These are phyloP conservation scores for Fusarium denticulatum DNA, from an alignment of 2,329 filamentous ascomycete genomes.

Conservation along the genomic window DNA sequence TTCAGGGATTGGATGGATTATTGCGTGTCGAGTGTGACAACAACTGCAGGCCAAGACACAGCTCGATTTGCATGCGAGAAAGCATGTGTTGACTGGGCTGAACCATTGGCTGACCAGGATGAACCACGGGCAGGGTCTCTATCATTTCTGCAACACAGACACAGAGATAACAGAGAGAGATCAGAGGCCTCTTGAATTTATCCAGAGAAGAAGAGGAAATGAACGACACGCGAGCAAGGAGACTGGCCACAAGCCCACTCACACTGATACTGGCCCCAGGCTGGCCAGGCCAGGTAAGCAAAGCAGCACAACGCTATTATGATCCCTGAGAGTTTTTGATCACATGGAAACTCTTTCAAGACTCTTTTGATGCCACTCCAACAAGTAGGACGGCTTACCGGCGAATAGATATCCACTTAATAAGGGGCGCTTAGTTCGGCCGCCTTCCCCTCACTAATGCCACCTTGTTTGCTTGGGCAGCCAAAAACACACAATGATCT, in stretches of 20 bases:
- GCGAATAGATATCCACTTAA: conserved; percentile 33
- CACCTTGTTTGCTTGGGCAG: conserved; percentile 42
- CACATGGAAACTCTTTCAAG: conserved; percentile 33
- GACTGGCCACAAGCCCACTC: conserved; percentile 21
- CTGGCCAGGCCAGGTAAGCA: not conserved
- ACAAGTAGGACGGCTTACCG: conserved; percentile 33
- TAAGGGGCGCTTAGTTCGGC: conserved; percentile 33
- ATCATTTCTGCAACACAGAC: not conserved
- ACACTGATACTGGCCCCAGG: conserved; percentile 14
- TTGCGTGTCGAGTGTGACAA: conserved; percentile 1
- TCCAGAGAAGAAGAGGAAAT: conserved; percentile 14
- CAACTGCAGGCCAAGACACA: conserved; percentile 41
- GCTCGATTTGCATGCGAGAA: conserved; percentile 34
- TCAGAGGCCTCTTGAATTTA: conserved; percentile 31
- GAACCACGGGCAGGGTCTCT: conserved; percentile 8
- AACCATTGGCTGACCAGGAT: conserved; percentile 30
- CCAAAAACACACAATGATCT: conserved; percentile 20
- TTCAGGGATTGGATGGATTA: conserved; percentile 20
- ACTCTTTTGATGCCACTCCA: conserved; percentile 11
- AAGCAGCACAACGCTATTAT: conserved; percentile 8
- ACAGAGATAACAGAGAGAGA: conserved; percentile 3
- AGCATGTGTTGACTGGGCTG: conserved; percentile 34
- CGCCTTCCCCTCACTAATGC: conserved; percentile 42
- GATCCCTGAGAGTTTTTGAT: conserved; percentile 28
- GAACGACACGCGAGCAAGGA: conserved; percentile 22